A percentile compares a stretch with the other conserved stretches of the same genome.
phyloP scores from a whole-genome alignment of 495 filamentous ascomycete species.

The Lepraria neglecta region DNA sequence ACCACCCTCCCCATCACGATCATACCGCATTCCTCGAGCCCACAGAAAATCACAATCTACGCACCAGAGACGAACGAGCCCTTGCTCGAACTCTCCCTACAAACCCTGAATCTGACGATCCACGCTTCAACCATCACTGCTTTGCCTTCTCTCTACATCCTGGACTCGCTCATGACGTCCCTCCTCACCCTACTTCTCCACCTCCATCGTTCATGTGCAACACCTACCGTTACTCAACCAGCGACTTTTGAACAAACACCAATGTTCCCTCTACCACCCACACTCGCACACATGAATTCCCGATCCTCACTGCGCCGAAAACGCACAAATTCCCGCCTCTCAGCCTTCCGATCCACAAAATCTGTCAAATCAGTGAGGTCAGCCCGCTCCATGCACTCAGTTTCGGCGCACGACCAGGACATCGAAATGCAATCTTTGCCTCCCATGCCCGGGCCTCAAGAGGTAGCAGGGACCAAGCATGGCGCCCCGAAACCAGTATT shows the following conservation, averaged over 20 bases:
- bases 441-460: not conserved
- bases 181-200: constrained; percentile 28
- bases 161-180: constrained; percentile 27
- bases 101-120: constrained; percentile 18
- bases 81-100: constrained; percentile 22
- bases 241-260: constrained; percentile 6
- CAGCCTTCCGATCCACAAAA: constrained; percentile 18
- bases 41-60: constrained; percentile 25
- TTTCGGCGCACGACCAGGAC: constrained; percentile 21
- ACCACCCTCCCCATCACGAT: constrained; percentile 25
- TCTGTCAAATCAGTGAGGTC: constrained; percentile 19
- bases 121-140: constrained; percentile 15
- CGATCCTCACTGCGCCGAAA: constrained; percentile 17
- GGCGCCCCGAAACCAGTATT: constrained; percentile 21
- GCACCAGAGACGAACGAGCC: constrained; percentile 24
- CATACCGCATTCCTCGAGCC: constrained; percentile 20
- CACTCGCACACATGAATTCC: constrained; percentile 15
- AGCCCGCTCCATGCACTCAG: constrained; percentile 17
- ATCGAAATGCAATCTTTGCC: constrained; percentile 20
- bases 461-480: not conserved
- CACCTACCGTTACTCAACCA: constrained; percentile 12
- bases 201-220: constrained; percentile 28
- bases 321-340: constrained; percentile 18
- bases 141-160: constrained; percentile 25
- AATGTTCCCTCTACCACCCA: constrained; percentile 23